Percentiles rank a stretch among this genome's conserved stretches.
phyloP scores from a whole-genome alignment of 2,329 filamentous ascomycete species.

The Xylaria arbuscula region DNA sequence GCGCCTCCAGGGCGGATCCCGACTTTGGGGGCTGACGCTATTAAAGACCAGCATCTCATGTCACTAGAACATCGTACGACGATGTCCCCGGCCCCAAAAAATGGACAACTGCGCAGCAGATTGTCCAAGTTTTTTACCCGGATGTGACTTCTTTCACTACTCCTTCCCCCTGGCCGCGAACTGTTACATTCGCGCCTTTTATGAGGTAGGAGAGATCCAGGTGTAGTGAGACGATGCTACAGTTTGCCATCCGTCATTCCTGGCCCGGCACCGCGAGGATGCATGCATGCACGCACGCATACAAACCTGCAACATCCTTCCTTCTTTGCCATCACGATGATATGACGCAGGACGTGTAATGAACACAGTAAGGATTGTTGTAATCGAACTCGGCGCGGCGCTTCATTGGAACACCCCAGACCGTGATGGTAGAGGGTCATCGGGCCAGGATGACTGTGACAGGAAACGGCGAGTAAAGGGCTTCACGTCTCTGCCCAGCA shows the following conservation, averaged over 20 bases:
- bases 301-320: slow-evolving; percentile 22
- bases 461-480: slow-evolving; percentile 48
- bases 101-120: slow-evolving; percentile 28
- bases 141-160: slow-evolving; percentile 42
- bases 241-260: slow-evolving; percentile 40
- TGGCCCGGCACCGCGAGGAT: slow-evolving; percentile 35
- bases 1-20: slow-evolving; percentile 27
- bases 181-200: slow-evolving; percentile 33
- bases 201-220: slow-evolving; percentile 37
- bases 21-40: slow-evolving; percentile 28
- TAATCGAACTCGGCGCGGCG: slow-evolving; percentile 47
- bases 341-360: slow-evolving; percentile 1
- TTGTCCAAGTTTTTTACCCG: slow-evolving; percentile 13
- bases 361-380: slow-evolving; percentile 11
- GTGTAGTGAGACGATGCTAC: slow-evolving; percentile 50
- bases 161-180: slow-evolving; percentile 27
- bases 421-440: slow-evolving; percentile 31
- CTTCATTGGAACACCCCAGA: slow-evolving; percentile 42
- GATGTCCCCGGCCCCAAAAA: slow-evolving; percentile 7
- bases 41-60: slow-evolving; percentile 48
- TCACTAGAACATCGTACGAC: slow-evolving; percentile 35
- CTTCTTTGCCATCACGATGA: slow-evolving; percentile 31
- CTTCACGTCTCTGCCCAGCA: slow-evolving; percentile 48
- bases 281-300: slow-evolving; percentile 23
- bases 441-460: slow-evolving; percentile 41